Evolutionary conservation across 352 stramenopile genomes (phyloP).

Genomic region (Phytophthora multivora): DNA sequence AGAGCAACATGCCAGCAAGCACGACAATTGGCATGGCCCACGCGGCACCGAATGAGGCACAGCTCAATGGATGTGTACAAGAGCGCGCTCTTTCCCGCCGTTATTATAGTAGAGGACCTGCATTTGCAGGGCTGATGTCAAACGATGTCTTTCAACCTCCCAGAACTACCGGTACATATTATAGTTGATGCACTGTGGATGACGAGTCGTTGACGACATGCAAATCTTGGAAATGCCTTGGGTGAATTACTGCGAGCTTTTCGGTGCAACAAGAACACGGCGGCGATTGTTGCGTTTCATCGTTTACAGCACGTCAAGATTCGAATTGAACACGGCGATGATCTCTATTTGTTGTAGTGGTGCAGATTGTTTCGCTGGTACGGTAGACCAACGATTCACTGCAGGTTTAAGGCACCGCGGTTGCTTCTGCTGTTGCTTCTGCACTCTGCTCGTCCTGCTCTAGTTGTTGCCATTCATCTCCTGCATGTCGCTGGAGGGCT

Average conservation of each 20-base stretch:
- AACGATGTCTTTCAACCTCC: background rate
- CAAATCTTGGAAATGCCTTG: conserved; percentile 13
- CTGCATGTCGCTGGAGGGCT: conserved; percentile 48
- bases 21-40: too few species aligned
- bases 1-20: too few species aligned
- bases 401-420: conserved; percentile 1
- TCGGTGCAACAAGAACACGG: conserved; percentile 2
- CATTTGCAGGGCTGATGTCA: too few species aligned
- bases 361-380: conserved; percentile 4
- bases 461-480: conserved; percentile 31
- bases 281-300: conserved; percentile 18
- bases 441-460: conserved; percentile 21
- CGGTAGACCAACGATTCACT: background rate
- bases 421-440: conserved; percentile 3
- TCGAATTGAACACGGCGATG: conserved; percentile 9
- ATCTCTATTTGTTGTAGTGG: conserved; percentile 32
- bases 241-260: conserved; percentile 18
- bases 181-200: too few species aligned
- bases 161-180: too few species aligned
- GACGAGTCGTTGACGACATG: background rate
- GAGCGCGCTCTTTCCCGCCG: background rate
- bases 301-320: conserved; percentile 7
- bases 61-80: conserved; percentile 7
- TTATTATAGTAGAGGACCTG: too few species aligned
- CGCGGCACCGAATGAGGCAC: too few species aligned